A percentile compares a stretch with the other conserved stretches of the same genome.
Conservation (phyloP, 1,284 basidiomycete genomes). For the Exsudoporus floridanus region DNA sequence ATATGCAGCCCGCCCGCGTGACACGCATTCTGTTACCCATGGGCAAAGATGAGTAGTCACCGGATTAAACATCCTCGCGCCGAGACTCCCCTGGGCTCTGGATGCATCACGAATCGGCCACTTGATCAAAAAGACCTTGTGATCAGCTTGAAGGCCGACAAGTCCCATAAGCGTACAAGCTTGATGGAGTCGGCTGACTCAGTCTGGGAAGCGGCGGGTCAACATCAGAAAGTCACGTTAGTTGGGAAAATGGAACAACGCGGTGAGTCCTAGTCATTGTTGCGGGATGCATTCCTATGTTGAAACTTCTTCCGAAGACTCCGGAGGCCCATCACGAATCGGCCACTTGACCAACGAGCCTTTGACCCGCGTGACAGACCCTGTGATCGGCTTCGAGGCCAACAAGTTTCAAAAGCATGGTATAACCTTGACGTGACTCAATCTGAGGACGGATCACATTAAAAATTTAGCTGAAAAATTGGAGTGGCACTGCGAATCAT, state of each 20-base stretch:
- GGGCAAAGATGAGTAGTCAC: neutral
- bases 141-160: neutral
- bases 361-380: too few relatives aligned
- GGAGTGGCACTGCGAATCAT: neutral
- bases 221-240: neutral
- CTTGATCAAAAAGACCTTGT: neutral
- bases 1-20: neutral
- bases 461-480: neutral
- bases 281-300: too few relatives aligned
- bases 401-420: neutral
- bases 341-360: too few relatives aligned
- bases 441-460: neutral
- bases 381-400: neutral
- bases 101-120: too few relatives aligned
- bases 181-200: neutral
- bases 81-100: neutral
- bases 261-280: too few relatives aligned
- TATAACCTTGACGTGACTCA: neutral
- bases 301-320: too few relatives aligned
- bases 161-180: neutral
- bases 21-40: neutral
- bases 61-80: neutral
- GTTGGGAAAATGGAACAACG: neutral
- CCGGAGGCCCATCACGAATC: too few relatives aligned
- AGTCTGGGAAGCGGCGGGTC: neutral